Conservation (phyloP, 2,329 filamentous ascomycete genomes). For the Triangularia verruculosa region DNA sequence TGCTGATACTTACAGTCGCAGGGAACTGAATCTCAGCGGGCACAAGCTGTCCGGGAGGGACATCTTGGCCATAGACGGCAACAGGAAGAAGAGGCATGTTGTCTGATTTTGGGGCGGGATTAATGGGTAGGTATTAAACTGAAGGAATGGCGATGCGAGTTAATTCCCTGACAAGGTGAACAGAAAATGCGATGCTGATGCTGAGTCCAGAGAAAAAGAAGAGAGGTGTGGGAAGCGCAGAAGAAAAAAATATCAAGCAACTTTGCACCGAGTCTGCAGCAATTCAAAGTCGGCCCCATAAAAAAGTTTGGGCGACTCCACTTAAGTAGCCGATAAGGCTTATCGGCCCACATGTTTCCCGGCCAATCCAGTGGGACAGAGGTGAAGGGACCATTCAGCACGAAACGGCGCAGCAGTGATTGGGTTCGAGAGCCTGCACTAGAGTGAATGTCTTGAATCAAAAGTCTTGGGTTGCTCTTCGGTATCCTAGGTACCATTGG, state of each 20-base stretch:
- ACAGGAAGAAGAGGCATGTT: conserved; percentile 62
- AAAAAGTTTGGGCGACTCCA: conserved; percentile 21
- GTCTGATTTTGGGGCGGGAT: conserved; percentile 15
- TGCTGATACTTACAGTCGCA: conserved; percentile 69
- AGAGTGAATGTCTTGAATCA: conserved; percentile 1
- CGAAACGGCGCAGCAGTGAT: neutral
- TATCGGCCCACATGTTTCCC: conserved; percentile 23
- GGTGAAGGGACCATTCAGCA: neutral
- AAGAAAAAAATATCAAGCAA: conserved; percentile 12
- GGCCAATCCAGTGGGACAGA: conserved; percentile 17
- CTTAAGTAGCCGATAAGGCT: conserved; percentile 15
- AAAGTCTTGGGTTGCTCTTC: neutral
- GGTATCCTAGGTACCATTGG: neutral
- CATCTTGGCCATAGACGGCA: conserved; percentile 87
- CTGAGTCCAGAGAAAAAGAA: conserved; percentile 1
- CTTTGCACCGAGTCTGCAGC: neutral
- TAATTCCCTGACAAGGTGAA: neutral
- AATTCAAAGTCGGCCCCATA: conserved; percentile 19
- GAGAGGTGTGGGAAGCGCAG: neutral
- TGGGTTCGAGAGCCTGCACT: neutral
- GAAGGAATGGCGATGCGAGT: neutral
- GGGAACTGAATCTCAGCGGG: conserved; percentile 76
- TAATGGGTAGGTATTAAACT: neutral
- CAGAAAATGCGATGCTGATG: conserved; percentile 5
- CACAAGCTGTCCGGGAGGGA: conserved; percentile 80